phyloP scores from a whole-genome alignment of 371 early-diverging fungal genomes.

The Haplosporangium sp. region DNA sequence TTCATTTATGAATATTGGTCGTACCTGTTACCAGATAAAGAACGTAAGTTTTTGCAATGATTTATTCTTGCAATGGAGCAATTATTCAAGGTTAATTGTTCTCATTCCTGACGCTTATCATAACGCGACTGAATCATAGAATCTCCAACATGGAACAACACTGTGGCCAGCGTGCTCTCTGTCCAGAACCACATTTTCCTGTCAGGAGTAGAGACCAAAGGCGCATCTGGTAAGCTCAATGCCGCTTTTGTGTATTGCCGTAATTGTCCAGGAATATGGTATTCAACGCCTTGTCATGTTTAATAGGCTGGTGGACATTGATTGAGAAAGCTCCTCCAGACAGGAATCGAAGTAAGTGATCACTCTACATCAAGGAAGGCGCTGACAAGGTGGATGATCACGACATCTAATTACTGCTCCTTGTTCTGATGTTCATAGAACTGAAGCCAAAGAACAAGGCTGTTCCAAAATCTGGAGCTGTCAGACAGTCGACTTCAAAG shows the following conservation, averaged over 20 bases:
- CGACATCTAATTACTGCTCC: not conserved
- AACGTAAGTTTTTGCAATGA: conserved; percentile 63
- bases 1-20: conserved; percentile 85
- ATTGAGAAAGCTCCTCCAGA: conserved; percentile 61
- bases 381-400: not conserved
- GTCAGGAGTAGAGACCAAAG: conserved; percentile 82
- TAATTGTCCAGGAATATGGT: not conserved
- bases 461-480: conserved; percentile 28
- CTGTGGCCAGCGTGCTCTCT: conserved; percentile 78
- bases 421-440: conserved; percentile 13
- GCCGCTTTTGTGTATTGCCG: too few relatives aligned
- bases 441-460: conserved; percentile 51
- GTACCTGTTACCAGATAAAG: conserved; percentile 73
- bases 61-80: not conserved
- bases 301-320: conserved; percentile 72
- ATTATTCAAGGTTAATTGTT: too few relatives aligned
- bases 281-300: not conserved
- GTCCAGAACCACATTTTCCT: conserved; percentile 79
- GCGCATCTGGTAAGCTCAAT: conserved; percentile 61
- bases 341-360: conserved; percentile 53
- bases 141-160: conserved; percentile 56
- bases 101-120: too few relatives aligned
- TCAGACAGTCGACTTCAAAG: conserved; percentile 19
- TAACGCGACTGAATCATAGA: conserved; percentile 16
- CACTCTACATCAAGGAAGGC: not conserved